Percentiles rank a stretch among this genome's conserved stretches.
Evolutionary conservation across 352 stramenopile genomes (phyloP).

Genomic region (Thalassiosira pacifica): DNA sequence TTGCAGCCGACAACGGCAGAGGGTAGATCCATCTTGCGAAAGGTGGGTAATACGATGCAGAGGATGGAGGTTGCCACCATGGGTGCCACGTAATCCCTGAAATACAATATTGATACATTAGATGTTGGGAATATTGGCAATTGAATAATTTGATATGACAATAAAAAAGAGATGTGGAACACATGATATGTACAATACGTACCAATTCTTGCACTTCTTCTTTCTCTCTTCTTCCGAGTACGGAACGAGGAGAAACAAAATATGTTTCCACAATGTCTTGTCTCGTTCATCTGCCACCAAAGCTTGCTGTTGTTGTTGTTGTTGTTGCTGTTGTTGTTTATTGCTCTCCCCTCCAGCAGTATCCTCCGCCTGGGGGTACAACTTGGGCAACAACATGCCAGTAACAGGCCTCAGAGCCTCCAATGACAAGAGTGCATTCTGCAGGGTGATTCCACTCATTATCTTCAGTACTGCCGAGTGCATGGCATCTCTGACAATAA

Average conservation of each 20-base stretch:
- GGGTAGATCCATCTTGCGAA: constrained; percentile 47
- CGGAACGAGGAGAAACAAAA: constrained; percentile 47
- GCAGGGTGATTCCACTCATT: constrained; percentile 26
- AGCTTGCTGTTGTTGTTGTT: no score
- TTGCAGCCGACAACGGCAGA: not conserved
- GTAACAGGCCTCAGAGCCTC: constrained; percentile 49
- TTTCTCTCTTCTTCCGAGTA: constrained; percentile 9
- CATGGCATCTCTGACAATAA: constrained; percentile 24
- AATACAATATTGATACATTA: no score
- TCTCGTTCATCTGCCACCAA: constrained; percentile 30
- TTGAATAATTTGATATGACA: not conserved
- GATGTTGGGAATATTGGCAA: not conserved
- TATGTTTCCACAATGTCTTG: constrained; percentile 44
- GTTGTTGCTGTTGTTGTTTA: no score
- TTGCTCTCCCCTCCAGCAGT: not conserved
- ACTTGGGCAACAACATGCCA: constrained; percentile 53
- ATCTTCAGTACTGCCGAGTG: constrained; percentile 34
- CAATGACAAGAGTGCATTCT: constrained; percentile 47
- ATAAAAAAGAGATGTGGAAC: not conserved
- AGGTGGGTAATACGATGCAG: constrained; percentile 49
- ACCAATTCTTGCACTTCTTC: constrained; percentile 45
- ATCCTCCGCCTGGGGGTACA: constrained; percentile 32
- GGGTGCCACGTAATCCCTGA: constrained; percentile 46
- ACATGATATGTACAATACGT: constrained; percentile 18
- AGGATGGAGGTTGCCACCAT: constrained; percentile 47